phyloP scores from a whole-genome alignment of 2,329 filamentous ascomycete genomes.

The Diaporthe citriasiana region DNA sequence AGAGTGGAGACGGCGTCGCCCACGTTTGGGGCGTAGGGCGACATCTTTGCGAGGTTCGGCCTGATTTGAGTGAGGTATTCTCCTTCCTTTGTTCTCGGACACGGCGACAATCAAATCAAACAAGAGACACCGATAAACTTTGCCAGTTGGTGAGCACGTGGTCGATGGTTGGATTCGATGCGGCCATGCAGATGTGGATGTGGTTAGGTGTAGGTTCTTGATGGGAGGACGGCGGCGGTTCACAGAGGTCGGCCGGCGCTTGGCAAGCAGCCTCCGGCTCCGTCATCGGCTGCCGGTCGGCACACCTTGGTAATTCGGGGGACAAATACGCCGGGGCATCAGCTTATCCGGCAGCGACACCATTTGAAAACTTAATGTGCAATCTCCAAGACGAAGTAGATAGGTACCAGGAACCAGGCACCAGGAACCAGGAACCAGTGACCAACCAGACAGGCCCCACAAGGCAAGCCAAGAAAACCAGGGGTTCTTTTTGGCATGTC shows the following conservation, averaged over 20 bases:
- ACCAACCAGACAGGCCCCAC: background rate
- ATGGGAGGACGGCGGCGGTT: background rate
- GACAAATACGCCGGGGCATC: slow-evolving; percentile 7
- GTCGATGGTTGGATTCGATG: background rate
- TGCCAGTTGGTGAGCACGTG: background rate
- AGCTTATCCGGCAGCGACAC: slow-evolving; percentile 33
- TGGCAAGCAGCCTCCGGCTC: background rate
- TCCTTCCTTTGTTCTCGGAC: no score
- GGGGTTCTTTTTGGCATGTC: no score
- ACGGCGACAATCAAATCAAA: background rate
- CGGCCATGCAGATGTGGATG: background rate
- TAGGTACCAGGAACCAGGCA: background rate
- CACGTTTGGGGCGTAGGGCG: slow-evolving; percentile 55
- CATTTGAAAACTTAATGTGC: background rate
- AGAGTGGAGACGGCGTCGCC: slow-evolving; percentile 59
- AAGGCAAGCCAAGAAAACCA: background rate
- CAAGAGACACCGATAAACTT: no score
- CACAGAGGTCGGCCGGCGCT: slow-evolving; percentile 19
- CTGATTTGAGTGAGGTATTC: no score
- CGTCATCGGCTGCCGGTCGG: slow-evolving; percentile 15
- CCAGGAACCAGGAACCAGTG: background rate
- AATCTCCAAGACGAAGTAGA: background rate
- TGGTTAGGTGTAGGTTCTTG: background rate
- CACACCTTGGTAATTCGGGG: slow-evolving; percentile 7
- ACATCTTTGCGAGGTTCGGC: slow-evolving; percentile 15